Evolutionary conservation across 495 filamentous ascomycete genomes (phyloP), one percentile per base, ranked within the genome.

Genomic region (Penicillium samsonianum): DNA sequence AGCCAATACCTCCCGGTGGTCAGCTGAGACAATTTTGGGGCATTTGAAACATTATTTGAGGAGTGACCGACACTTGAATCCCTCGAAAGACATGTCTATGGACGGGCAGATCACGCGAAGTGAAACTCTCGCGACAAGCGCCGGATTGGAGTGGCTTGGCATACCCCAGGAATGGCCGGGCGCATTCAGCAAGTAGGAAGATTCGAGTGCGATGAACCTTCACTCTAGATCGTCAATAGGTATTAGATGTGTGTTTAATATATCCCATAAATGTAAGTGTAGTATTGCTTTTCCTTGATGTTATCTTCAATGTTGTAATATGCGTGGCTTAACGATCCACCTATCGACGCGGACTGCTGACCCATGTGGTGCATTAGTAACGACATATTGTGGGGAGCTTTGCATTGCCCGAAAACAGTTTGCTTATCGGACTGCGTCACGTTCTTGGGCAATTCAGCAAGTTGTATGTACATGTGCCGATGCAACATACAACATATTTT

Each of bases 111-210:
- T 8, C 14, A 28, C 38, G 22, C 11, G 45, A 38, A 38, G 9
- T n/a, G 5, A 50, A 50, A 48, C 45, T 30, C n/a, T 57, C 45
- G 30, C 54, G 22, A 37, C 26, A 37, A 57, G 35, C 44, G 44
- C 45, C 19, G 44, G 33, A 37, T 31, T 50, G n/a, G 17, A n/a
- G 7, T 9, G 44, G 25, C 45, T 57, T 57, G 54, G 54, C 45
- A 57, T 57, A 11, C 17, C 12, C 53, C 25, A 19, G 35, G 54
- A 50, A 57, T 57, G 45, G 45, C 35, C 35, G 54, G 16, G 35
- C 49, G 54, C 54, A 49, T 33, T 45, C 14, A 28, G 26, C 26
- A 3, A 53, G 4, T 41, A 3, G 25, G 26, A 10, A 30, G 12
- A 31, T 12, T 46, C 10, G 30, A 33, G 25, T 11, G 41, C 5